Evolutionary conservation across 2,329 filamentous ascomycete species (phyloP).

Genomic region (Colletotrichum tropicicola): DNA sequence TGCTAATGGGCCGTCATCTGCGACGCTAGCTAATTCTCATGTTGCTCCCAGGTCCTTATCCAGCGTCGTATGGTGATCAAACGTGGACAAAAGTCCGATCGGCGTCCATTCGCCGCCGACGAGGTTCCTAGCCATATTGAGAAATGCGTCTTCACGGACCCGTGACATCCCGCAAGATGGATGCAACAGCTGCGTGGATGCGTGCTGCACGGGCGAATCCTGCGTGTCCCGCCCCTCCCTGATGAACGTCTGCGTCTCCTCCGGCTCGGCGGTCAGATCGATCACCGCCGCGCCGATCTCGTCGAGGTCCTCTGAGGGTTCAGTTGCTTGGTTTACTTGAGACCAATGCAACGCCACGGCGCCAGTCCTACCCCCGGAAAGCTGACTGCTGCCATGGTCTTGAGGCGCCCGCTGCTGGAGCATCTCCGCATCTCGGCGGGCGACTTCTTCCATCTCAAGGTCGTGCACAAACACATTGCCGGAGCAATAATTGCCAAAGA

Average conservation of each 20-base stretch:
- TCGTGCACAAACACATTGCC: conserved; percentile 72
- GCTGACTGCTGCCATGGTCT: background rate
- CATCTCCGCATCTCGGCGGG: conserved; percentile 1
- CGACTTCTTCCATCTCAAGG: conserved; percentile 56
- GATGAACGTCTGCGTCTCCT: background rate
- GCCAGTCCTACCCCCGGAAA: background rate
- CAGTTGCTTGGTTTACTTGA: background rate
- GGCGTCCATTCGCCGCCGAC: conserved; percentile 39
- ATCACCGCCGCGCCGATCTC: background rate
- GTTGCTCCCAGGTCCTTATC: conserved; percentile 43
- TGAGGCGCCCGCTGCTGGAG: conserved; percentile 1
- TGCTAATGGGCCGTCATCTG: background rate
- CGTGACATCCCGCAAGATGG: conserved; percentile 29
- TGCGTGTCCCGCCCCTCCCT: background rate
- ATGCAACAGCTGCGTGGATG: too few species aligned
- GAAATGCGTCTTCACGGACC: conserved; percentile 42
- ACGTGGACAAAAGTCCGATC: conserved; percentile 45
- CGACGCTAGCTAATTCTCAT: background rate
- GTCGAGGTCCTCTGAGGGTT: background rate
- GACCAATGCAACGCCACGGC: background rate
- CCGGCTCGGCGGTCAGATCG: background rate
- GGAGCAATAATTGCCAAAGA: conserved; percentile 79
- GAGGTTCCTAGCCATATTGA: conserved; percentile 40
- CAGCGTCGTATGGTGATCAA: conserved; percentile 39
- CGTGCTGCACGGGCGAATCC: background rate